Evolutionary conservation across 805 yeast species (phyloP).

Genomic region (Nakazawaea wickerhamii): DNA sequence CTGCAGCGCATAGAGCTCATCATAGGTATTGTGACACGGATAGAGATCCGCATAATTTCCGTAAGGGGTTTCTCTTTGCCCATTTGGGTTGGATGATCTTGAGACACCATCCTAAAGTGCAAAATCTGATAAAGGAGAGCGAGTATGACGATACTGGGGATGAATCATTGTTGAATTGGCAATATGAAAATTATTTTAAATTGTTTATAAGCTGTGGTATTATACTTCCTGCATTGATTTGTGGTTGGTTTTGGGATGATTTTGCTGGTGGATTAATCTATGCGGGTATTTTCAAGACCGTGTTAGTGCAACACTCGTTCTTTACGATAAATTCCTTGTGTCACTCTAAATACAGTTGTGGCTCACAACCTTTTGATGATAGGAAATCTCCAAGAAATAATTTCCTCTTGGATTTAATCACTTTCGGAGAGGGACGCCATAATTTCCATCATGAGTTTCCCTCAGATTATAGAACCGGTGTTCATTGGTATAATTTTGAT

Average conservation of each 20-base stretch:
- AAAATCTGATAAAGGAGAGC: conserved; percentile 32
- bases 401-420: conserved; percentile 54
- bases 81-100: conserved; percentile 87
- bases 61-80: conserved; percentile 75
- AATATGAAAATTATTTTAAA: conserved; percentile 62
- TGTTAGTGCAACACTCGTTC: conserved; percentile 73
- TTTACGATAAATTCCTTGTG: conserved; percentile 79
- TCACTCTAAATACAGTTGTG: conserved; percentile 48
- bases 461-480: conserved; percentile 76
- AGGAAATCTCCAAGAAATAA: conserved; percentile 70
- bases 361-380: conserved; percentile 69
- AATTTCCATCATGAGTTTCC: conserved; percentile 97
- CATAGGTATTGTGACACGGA: conserved; percentile 87
- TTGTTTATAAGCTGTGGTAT: conserved; percentile 43
- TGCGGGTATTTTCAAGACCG: conserved; percentile 71
- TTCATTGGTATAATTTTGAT: conserved; percentile 70
- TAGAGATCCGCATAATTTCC: conserved; percentile 79
- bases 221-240: conserved; percentile 58
- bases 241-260: conserved; percentile 69
- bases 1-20: conserved; percentile 80
- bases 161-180: conserved; percentile 55
- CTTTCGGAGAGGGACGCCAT: conserved; percentile 89
- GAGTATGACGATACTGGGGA: conserved; percentile 61
- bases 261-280: conserved; percentile 70
- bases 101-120: conserved; percentile 54